Base-by-base conservation (phyloP, 1,139 yeast genomes). In the Geotrichum australiense region DNA sequence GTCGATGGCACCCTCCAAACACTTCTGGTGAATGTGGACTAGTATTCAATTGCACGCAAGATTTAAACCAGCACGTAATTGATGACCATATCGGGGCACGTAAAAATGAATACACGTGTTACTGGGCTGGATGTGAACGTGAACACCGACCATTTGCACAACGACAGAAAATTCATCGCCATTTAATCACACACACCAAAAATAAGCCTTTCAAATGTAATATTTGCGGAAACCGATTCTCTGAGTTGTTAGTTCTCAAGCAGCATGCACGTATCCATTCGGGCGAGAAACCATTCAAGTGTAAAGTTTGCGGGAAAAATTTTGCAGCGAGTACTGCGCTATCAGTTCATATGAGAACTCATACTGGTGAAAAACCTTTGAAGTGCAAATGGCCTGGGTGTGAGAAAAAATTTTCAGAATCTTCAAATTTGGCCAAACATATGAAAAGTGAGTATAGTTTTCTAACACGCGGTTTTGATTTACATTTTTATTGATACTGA, bases 321-420 rank as follows among this genome's bases (percentile, higher is more conserved):
- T 93, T 89, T 59, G 71, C 78, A 1, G 74, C 76, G 2, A 64
- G 73, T 22, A 68, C 76, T 7, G 76, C 79, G 5, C 55, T 75
- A 24, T 68, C 73, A 11, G 76, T 76, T 6, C 98, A 91, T 64
- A 58, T 74, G 55, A 68, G 98, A 42, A 79, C 77, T 0, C 98
- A 91, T 58, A 84, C 95, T 0, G 98, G 97, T 4, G 96, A 83
- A 49, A 85, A 84, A 59, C 97, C 97, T 1, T 69, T 87, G 50
- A 66, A 62, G 33, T 91, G 98, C 61, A 80, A 78, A 50, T 73
- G 75, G 65, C 82, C 82, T 0, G 83, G 86, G 0, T 91, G 98
- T 59, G 80, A 76, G 19, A 86, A 85, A 60, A 65, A 86, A 41
- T 91, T 91, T 56, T 80, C 93, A 47, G 97, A 91, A 58, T 78